Conservation (phyloP, 352 stramenopile genomes). For the Phytophthora sp. region DNA sequence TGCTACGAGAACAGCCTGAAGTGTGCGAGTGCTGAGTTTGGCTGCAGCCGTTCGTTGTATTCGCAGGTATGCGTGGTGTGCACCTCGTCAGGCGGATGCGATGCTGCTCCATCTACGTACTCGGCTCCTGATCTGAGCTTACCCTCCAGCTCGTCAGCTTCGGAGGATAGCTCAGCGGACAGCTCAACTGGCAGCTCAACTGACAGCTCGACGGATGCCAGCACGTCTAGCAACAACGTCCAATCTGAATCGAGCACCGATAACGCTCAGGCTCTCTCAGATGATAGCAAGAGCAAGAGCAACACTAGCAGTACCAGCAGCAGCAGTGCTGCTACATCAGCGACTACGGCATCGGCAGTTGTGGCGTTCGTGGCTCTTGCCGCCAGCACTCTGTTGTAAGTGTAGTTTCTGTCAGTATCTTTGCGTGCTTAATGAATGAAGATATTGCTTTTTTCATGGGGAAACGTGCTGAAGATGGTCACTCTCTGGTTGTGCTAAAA, state of each 20-base stretch:
- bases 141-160: constrained; percentile 18
- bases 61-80: constrained; percentile 60
- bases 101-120: constrained; percentile 9
- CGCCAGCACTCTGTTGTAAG: constrained; percentile 37
- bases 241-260: constrained; percentile 8
- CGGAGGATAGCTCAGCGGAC: background rate
- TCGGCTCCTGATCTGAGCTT: constrained; percentile 8
- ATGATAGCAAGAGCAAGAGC: constrained; percentile 2
- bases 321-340: constrained; percentile 12
- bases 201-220: background rate
- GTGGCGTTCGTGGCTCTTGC: constrained; percentile 31
- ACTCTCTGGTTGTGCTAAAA: too few species aligned
- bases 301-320: constrained; percentile 4
- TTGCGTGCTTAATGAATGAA: too few species aligned
- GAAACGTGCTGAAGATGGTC: too few species aligned
- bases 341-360: constrained; percentile 16
- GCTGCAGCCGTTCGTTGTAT: constrained; percentile 52
- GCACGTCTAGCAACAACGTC: constrained; percentile 10
- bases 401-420: constrained; percentile 1
- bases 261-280: constrained; percentile 12
- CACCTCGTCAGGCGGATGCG: constrained; percentile 33
- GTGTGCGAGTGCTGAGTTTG: constrained; percentile 48
- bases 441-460: too few species aligned
- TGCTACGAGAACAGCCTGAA: constrained; percentile 55
- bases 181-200: too few species aligned